A percentile compares a stretch with the other conserved stretches of the same genome.
phyloP scores from a whole-genome alignment of 139 green algal genomes.

The Micromonas pusilla region DNA sequence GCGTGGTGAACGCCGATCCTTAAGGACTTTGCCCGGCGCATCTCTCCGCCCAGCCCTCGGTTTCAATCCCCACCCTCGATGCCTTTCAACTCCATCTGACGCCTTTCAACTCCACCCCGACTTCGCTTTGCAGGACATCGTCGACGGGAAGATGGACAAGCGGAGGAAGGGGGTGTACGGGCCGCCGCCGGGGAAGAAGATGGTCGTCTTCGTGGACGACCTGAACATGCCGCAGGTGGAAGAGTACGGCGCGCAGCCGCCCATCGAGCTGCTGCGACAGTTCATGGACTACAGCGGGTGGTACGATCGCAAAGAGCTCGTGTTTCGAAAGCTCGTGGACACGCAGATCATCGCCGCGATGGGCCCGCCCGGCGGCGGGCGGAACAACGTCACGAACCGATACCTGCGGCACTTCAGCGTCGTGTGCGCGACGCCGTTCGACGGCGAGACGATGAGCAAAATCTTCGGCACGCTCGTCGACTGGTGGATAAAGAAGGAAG shows the following conservation, averaged over 20 bases:
- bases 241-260: slow-evolving; percentile 71
- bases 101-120: too few species aligned
- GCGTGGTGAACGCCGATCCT: too few species aligned
- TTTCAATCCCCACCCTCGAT: too few species aligned
- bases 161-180: slow-evolving; percentile 71
- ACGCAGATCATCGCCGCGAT: slow-evolving; percentile 67
- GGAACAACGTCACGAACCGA: slow-evolving; percentile 64
- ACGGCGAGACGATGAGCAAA: slow-evolving; percentile 58
- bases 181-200: slow-evolving; percentile 59
- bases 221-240: slow-evolving; percentile 69
- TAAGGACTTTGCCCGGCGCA: too few species aligned
- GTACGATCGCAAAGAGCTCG: slow-evolving; percentile 67
- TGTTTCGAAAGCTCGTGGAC: slow-evolving; percentile 69
- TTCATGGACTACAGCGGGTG: slow-evolving; percentile 80
- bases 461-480: slow-evolving; percentile 72
- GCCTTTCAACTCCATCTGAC: too few species aligned
- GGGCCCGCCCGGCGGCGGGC: slow-evolving; percentile 68
- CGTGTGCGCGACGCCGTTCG: slow-evolving; percentile 60
- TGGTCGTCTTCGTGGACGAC: slow-evolving; percentile 63
- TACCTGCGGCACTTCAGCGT: slow-evolving; percentile 59
- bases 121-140: too few species aligned
- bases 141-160: slow-evolving; percentile 80
- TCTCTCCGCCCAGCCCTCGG: too few species aligned
- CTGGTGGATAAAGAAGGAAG: slow-evolving; percentile 44
- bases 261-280: slow-evolving; percentile 76